phyloP scores from a whole-genome alignment of 495 filamentous ascomycete species.

The Terfezia claveryi region DNA sequence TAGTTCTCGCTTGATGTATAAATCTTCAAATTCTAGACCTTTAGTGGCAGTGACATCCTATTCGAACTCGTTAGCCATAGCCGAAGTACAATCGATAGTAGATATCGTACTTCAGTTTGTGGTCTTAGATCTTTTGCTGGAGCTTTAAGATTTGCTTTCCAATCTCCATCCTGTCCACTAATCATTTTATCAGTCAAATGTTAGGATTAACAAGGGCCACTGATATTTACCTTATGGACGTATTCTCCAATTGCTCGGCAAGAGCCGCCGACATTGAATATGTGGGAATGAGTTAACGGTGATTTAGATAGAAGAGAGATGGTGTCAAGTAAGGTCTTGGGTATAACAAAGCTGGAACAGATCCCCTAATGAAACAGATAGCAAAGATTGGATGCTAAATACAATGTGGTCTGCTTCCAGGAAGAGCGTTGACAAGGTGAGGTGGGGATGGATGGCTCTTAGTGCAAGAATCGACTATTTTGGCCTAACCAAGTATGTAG shows the following conservation, averaged over 20 bases:
- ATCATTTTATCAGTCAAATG: constrained; percentile 11
- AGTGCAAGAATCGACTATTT: too few species aligned
- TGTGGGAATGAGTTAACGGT: constrained; percentile 1
- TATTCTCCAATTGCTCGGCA: constrained; percentile 44
- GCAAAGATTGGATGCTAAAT: neutral
- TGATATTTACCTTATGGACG: constrained; percentile 43
- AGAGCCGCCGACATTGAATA: constrained; percentile 34
- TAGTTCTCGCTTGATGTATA: constrained; percentile 77
- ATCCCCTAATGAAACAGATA: neutral
- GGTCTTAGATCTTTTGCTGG: constrained; percentile 67
- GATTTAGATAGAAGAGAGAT: neutral
- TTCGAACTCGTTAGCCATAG: neutral
- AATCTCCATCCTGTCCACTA: constrained; percentile 34
- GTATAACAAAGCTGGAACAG: neutral
- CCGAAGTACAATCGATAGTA: neutral
- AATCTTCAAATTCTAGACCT: constrained; percentile 92
- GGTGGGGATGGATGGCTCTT: neutral
- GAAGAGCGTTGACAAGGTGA: neutral
- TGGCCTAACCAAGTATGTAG: too few species aligned
- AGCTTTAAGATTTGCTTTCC: constrained; percentile 57
- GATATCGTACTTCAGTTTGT: constrained; percentile 63
- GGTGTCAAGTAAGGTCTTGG: neutral
- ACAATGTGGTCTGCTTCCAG: neutral
- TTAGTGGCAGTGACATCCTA: constrained; percentile 96
- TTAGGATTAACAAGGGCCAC: neutral